Evolutionary conservation across 1,284 basidiomycete species (phyloP).

Genomic region (Rhodotorula glutinis): DNA sequence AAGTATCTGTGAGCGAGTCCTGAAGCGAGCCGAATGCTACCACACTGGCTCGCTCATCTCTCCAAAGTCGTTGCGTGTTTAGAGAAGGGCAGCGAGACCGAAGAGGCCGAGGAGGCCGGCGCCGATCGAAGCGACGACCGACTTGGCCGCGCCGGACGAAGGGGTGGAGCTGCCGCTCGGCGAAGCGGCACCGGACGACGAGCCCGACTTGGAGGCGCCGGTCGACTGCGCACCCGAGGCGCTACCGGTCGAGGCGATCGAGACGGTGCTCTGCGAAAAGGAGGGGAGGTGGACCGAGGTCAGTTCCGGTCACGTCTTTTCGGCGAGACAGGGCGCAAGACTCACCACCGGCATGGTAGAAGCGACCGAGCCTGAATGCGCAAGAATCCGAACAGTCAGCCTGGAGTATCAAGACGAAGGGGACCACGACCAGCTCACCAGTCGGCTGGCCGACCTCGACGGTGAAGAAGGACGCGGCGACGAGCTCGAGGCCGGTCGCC

Average conservation of each 20-base stretch:
- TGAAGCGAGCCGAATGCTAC: neutral
- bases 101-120: conserved; percentile 18
- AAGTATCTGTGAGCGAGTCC: neutral
- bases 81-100: conserved; percentile 12
- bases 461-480: conserved; percentile 63
- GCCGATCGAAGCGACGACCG: conserved; percentile 12
- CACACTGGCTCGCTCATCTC: no score
- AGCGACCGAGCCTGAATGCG: conserved; percentile 23
- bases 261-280: conserved; percentile 37
- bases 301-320: no score
- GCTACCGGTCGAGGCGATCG: conserved; percentile 31
- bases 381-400: neutral
- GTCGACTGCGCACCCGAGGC: conserved; percentile 36
- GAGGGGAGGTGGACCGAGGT: no score
- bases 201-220: conserved; percentile 31
- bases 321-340: neutral
- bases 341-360: conserved; percentile 24
- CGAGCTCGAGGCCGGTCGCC: conserved; percentile 47
- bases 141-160: neutral
- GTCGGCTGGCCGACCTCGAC: conserved; percentile 49
- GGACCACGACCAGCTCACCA: conserved; percentile 6
- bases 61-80: neutral
- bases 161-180: neutral
- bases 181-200: conserved; percentile 34
- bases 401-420: neutral